phyloP scores from a whole-genome alignment of 768 basidiomycete species.

The Suillus spraguei region DNA sequence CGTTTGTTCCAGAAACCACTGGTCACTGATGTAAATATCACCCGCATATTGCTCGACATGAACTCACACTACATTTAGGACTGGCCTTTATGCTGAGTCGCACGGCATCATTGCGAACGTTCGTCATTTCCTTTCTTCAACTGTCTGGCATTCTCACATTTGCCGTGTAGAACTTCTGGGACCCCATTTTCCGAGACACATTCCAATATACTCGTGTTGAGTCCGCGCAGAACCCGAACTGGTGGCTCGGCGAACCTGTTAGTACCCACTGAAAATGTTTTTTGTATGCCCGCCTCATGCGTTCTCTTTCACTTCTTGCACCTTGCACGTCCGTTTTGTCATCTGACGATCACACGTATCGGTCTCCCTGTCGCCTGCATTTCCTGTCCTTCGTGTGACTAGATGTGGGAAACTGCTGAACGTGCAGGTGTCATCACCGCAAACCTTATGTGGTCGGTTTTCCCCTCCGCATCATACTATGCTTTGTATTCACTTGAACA shows the following conservation, averaged over 20 bases:
- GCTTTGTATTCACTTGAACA: slow-evolving; percentile 26
- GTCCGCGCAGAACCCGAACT: slow-evolving; percentile 64
- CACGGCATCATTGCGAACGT: slow-evolving; percentile 93
- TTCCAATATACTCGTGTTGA: slow-evolving; percentile 73
- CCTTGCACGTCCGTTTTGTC: background rate
- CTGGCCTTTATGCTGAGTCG: slow-evolving; percentile 85
- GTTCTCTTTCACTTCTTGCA: background rate
- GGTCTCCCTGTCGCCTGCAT: background rate
- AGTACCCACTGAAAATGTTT: slow-evolving; percentile 19
- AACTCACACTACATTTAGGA: slow-evolving; percentile 48
- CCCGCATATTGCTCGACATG: slow-evolving; percentile 1
- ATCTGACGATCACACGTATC: background rate
- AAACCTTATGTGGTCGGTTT: slow-evolving; percentile 87
- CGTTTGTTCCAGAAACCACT: slow-evolving; percentile 69
- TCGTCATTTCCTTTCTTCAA: slow-evolving; percentile 20
- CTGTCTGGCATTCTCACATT: background rate
- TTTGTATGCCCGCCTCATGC: background rate
- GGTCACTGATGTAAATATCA: slow-evolving; percentile 71
- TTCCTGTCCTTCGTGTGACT: background rate
- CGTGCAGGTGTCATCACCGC: slow-evolving; percentile 75
- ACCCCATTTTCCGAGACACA: slow-evolving; percentile 59
- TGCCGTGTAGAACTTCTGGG: slow-evolving; percentile 79
- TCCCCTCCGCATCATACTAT: background rate
- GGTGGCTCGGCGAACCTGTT: slow-evolving; percentile 94
- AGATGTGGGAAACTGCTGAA: slow-evolving; percentile 92